Conservation (phyloP, 306 rosid species). For the Pyrus pyrifolia region DNA sequence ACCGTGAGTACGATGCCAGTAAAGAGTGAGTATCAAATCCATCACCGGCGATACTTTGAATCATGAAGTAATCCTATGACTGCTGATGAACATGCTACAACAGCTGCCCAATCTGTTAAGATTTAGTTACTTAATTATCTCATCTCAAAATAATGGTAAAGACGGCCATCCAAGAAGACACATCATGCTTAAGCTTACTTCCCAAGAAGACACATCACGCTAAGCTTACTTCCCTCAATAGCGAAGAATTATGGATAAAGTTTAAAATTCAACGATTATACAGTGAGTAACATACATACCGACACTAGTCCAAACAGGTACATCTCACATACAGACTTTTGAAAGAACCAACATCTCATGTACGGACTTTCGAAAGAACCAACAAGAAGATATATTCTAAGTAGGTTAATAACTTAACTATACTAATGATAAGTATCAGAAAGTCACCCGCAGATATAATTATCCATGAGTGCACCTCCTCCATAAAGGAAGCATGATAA, state of each 20-base stretch:
- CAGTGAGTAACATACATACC: not conserved
- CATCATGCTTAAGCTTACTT: not conserved
- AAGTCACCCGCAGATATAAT: conserved; percentile 64
- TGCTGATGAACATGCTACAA: conserved; percentile 60
- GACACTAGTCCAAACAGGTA: no score
- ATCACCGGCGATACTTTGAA: conserved; percentile 43
- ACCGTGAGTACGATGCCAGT: conserved; percentile 47
- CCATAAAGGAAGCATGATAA: conserved; percentile 87
- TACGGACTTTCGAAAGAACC: no score
- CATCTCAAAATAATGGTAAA: not conserved
- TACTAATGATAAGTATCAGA: not conserved
- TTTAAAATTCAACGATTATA: not conserved
- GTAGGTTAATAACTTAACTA: no score
- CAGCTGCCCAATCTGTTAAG: conserved; percentile 66
- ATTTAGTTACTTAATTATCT: conserved; percentile 1
- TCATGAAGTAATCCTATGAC: conserved; percentile 50
- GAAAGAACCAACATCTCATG: no score
- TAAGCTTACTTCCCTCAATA: not conserved
- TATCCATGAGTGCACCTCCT: conserved; percentile 72
- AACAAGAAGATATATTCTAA: no score
- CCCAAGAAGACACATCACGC: not conserved
- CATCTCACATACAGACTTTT: no score
- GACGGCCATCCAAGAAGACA: not conserved
- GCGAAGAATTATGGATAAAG: not conserved
- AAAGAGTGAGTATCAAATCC: conserved; percentile 62